Evolutionary conservation across 1,284 basidiomycete genomes (phyloP), one percentile per base, ranked within the genome.

Genomic region (Lentinus polychrous): DNA sequence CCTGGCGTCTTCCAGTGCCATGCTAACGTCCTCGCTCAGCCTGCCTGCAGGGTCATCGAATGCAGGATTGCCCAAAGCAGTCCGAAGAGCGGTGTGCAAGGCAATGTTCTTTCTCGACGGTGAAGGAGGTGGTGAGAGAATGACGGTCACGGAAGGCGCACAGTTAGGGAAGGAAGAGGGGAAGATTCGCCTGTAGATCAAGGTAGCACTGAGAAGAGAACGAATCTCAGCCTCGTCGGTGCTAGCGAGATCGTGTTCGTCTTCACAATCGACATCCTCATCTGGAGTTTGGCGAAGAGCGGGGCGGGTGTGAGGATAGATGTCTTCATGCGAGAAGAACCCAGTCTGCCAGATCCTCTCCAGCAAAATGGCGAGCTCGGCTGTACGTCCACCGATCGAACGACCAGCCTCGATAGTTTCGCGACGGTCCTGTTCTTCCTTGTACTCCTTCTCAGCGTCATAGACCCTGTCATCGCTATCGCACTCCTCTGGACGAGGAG

Each of bases 171-270:
- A 62, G 43, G 63, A 63, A 6, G 72, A 65, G 12, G 73, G 69
- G 65, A 86, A 86, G 48, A 84, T 71, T 46, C 70, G 71, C 7
- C 71, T 68, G 55, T 83, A 82, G 27, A 85, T 63, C 31, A 79
- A 66, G 33, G 81, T 67, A 35, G 81, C 78, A 39, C 64, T 70
- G 35, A 86, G 64, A 33, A 87, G 63, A 12, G 74, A 67, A 49
- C 68, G 66, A 34, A 80, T 70, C 55, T 73, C 72, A n/a, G 59
- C 63, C 34, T 70, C 68, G 42, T 65, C 63, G 48, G 54, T 56
- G 49, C 58, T 58, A 48, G 61, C 63, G 34, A 69, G 59, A 46
- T 63, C 66, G 23, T 59, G 62, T 55, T 66, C 69, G 41, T 70
- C 67, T 17, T 57, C 58, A 46, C 60, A 60, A 41, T 54, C 52